Evolutionary conservation across 192 early-diverging fungal genomes (phyloP).

Genomic region (Umbelopsis vinacea): DNA sequence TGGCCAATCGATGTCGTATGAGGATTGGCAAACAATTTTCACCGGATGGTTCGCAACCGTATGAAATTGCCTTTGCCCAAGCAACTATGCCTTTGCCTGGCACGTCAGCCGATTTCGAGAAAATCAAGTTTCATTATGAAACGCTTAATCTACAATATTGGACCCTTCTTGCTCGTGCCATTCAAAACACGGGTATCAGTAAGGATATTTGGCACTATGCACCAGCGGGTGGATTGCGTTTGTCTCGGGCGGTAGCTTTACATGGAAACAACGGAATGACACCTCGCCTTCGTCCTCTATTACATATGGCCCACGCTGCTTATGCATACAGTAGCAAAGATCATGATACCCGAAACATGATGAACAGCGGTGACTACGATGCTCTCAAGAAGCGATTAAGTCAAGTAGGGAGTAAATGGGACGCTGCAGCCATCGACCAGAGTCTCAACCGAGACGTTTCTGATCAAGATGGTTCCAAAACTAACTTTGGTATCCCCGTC

Average conservation of each 20-base stretch:
- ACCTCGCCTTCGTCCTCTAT: constrained; percentile 49
- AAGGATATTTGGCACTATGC: constrained; percentile 61
- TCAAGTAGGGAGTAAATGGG: constrained; percentile 18
- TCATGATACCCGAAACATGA: constrained; percentile 22
- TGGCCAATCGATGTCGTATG: constrained; percentile 63
- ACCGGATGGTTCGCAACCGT: constrained; percentile 37
- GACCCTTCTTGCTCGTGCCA: constrained; percentile 55
- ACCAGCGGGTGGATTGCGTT: constrained; percentile 46
- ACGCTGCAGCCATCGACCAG: constrained; percentile 4
- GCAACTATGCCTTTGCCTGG: not conserved
- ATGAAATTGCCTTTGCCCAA: constrained; percentile 22
- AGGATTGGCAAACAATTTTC: constrained; percentile 64
- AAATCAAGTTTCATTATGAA: constrained; percentile 39
- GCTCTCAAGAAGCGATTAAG: not conserved
- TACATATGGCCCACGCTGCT: constrained; percentile 52
- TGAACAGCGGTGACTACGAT: constrained; percentile 17
- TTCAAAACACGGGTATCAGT: constrained; percentile 54
- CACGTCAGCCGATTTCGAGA: not conserved
- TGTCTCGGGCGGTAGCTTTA: constrained; percentile 49
- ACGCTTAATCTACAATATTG: constrained; percentile 63
- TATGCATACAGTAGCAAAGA: constrained; percentile 38
- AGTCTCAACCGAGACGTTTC: not conserved
- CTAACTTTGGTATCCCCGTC: constrained; percentile 6
- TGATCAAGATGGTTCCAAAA: constrained; percentile 15
- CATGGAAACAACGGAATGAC: constrained; percentile 44